phyloP scores from a whole-genome alignment of 192 early-diverging fungal genomes.

The Dispira simplex region DNA sequence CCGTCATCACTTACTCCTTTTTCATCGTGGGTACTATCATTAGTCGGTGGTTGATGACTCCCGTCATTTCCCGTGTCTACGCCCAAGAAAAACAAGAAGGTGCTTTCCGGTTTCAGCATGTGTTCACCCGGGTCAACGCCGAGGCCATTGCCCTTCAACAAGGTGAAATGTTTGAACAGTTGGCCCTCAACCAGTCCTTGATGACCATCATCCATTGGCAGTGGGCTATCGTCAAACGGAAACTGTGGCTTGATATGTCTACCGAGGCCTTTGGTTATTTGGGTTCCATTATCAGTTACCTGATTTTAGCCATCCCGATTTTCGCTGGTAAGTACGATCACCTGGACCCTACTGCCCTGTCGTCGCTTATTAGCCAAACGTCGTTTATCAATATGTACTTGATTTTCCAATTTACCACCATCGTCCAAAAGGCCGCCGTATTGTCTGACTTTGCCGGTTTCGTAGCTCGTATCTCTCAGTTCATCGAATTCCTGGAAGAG shows the following conservation, averaged over 20 bases:
- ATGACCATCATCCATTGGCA: constrained; percentile 33
- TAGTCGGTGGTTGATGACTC: constrained; percentile 51
- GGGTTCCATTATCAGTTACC: constrained; percentile 66
- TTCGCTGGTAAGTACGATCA: constrained; percentile 66
- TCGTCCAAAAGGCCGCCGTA: constrained; percentile 51
- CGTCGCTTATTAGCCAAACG: constrained; percentile 61
- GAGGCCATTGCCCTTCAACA: constrained; percentile 70
- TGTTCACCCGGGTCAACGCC: constrained; percentile 51
- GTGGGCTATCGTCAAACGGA: constrained; percentile 32
- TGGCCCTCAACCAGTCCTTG: constrained; percentile 35
- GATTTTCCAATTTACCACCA: constrained; percentile 52
- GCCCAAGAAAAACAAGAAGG: constrained; percentile 66
- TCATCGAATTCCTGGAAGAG: constrained; percentile 54
- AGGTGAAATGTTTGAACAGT: constrained; percentile 52
- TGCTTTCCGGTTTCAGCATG: constrained; percentile 59
- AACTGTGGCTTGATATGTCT: constrained; percentile 26
- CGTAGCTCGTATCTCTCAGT: constrained; percentile 59
- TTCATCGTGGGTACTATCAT: constrained; percentile 42
- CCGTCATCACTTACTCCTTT: constrained; percentile 53
- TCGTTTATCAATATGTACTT: constrained; percentile 78
- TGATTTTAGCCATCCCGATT: constrained; percentile 68
- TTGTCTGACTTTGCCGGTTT: constrained; percentile 72
- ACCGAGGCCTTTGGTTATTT: constrained; percentile 56
- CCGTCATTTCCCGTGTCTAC: constrained; percentile 60
- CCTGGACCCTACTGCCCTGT: constrained; percentile 45